Base-by-base conservation (phyloP, 352 stramenopile genomes). In the Phytophthora chlamydospora region DNA sequence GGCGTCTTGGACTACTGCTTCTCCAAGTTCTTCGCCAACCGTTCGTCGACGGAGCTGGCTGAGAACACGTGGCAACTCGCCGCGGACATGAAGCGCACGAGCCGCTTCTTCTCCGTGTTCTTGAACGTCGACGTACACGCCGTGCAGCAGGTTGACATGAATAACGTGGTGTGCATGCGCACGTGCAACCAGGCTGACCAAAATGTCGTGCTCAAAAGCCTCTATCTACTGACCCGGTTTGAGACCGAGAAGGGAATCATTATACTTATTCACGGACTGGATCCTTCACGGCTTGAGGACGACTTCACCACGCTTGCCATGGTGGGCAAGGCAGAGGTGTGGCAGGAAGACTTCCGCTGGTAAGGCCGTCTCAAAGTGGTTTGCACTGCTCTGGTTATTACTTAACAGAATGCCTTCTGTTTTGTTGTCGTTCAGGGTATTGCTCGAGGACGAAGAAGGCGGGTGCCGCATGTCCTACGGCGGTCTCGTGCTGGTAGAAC, bases 201-300 rank as follows among this genome's bases (percentile, higher is more conserved):
- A 11, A 62, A 80, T 24, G 61, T 75, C 34, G 66, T 80, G 27
- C 57, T 80, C 21, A 80, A 80, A 52, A 76, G 66, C 29, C 40
- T 82, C 7, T 72, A 72, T 35, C 62, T 85, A 52, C 61, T 85
- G 36, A 80, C 75, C 24, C 75, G 67, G 34, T 80, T 85, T 43
- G 60, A 76, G 62, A 78, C 71, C 16, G 73, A 85, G 41, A 68
- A 67, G 14, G 75, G 75, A 8, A 43, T 72, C 39, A 74, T 85
- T 31, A 38, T 84, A 11, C 59, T 82, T 14, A 21, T 59, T 39
- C 67, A 72, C 34, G 53, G 62, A 3, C 50, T 82, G n/a, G 73
- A 84, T 39, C 66, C 69, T 12, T 64, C 46, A 7, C 71, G 69
- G 19, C 53, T 80, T 17, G 69, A 77, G 33, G 70, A 83, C 34